Evolutionary conservation across 345 rosid species (phyloP).

Genomic region (Arabis hirsuta): DNA sequence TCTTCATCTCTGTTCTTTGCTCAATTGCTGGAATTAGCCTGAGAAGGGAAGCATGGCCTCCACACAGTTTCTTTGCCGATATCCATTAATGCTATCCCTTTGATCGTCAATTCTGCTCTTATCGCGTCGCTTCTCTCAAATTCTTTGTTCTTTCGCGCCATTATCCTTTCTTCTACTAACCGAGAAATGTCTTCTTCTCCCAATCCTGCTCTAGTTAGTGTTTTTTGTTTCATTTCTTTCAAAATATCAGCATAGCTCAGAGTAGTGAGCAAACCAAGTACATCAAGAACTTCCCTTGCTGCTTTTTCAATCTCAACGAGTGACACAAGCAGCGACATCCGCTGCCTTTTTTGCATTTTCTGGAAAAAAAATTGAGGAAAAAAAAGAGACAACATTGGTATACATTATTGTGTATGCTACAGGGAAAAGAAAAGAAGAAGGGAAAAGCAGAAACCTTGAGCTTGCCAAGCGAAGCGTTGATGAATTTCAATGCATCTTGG

Average conservation of each 20-base stretch:
- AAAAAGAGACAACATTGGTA: constrained; percentile 5
- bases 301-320: constrained; percentile 63
- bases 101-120: constrained; percentile 59
- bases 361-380: constrained; percentile 38
- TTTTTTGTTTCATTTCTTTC: constrained; percentile 66
- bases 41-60: constrained; percentile 74
- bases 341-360: constrained; percentile 82
- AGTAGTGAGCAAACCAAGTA: constrained; percentile 67
- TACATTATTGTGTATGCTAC: not conserved
- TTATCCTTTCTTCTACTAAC: constrained; percentile 63
- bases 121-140: constrained; percentile 71
- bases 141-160: constrained; percentile 69
- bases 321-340: constrained; percentile 58
- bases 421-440: not conserved
- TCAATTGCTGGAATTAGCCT: constrained; percentile 33
- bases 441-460: constrained; percentile 60
- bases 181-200: constrained; percentile 55
- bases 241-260: constrained; percentile 66
- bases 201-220: constrained; percentile 66
- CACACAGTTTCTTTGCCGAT: constrained; percentile 72
- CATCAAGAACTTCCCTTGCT: constrained; percentile 58
- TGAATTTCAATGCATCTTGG: constrained; percentile 76
- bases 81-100: constrained; percentile 92
- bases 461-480: constrained; percentile 61
- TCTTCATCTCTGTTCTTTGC: not conserved